Evolutionary conservation across 2,329 filamentous ascomycete species (phyloP).

Genomic region (Ophiostoma piceae): DNA sequence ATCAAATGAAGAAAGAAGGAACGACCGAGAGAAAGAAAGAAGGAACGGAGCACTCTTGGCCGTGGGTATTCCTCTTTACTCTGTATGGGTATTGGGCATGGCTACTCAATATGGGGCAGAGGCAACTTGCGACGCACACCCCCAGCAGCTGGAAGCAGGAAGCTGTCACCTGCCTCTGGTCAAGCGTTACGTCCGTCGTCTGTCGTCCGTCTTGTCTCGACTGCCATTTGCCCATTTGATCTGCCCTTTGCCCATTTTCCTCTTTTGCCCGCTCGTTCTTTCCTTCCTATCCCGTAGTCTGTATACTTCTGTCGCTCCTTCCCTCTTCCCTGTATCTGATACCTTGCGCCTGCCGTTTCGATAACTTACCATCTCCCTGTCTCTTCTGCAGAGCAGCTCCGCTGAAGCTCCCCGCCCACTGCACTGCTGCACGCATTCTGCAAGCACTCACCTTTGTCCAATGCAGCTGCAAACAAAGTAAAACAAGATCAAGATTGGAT

Average conservation of each 20-base stretch:
- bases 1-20: constrained; percentile 1
- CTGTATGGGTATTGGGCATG: background rate
- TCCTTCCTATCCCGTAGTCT: background rate
- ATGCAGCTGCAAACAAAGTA: background rate
- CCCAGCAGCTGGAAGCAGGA: background rate
- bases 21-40: background rate
- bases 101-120: constrained; percentile 1
- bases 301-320: background rate
- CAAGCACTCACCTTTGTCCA: background rate
- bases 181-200: too few relatives aligned
- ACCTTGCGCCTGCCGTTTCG: background rate
- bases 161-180: constrained; percentile 12
- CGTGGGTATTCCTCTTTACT: background rate
- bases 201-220: background rate
- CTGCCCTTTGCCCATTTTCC: background rate
- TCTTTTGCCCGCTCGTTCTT: constrained; percentile 11
- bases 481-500: constrained; percentile 1
- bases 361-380: constrained; percentile 1
- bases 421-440: background rate
- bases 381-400: background rate
- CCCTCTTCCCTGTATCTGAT: background rate
- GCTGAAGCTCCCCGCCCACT: constrained; percentile 3
- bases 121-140: constrained; percentile 14
- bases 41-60: constrained; percentile 10
- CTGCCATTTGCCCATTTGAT: background rate